Evolutionary conservation across 805 yeast species (phyloP), one percentile per base, ranked within the genome.

Genomic region (Citeromyces matritensis): DNA sequence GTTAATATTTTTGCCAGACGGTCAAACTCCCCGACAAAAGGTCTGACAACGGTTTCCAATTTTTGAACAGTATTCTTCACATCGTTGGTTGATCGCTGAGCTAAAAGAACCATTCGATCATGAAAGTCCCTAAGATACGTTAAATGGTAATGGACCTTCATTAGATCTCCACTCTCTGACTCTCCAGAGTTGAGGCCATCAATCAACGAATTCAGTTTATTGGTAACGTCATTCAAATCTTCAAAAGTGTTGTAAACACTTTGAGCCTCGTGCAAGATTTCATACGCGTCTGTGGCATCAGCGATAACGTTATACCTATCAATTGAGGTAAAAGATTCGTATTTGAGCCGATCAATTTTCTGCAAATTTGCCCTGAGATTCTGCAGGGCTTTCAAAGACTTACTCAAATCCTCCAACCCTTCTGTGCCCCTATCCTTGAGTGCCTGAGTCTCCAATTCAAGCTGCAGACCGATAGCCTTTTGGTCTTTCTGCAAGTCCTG

Each of bases 41-140:
- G 52, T 33, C 55, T 60, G 32, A 76, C 49, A 1, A 74, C 71
- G 5, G 56, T 44, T 17, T 72, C 63, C 21, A 79, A 65, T 38
- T 69, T 69, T 25, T 52, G 48, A n/a, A 80, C 68, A 6, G 83
- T 76, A 26, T 77, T 62, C 39, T 71, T 66, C 10, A 76, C 70
- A 48, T 86, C 95, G 23, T 69, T 74, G 38, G 57, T 44, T 37
- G 54, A 23, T n/a, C 35, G 37, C 9, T 31, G 37, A 4, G 81
- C 63, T 50, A 78, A 63, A n/a, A 51, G 55, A 35, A 61, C 61
- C 33, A 86, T 63, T 46, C 77, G 80, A 40, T 88, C 96, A 39
- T 65, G 71, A 41, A 86, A 73, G 50, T 84, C 88, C 32, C 93
- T 63, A 12, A 83, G 69, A 43, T 67, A 67, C 30, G 74, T 76